Base-by-base conservation (phyloP, 495 filamentous ascomycete genomes). In the Neurospora sp. region DNA sequence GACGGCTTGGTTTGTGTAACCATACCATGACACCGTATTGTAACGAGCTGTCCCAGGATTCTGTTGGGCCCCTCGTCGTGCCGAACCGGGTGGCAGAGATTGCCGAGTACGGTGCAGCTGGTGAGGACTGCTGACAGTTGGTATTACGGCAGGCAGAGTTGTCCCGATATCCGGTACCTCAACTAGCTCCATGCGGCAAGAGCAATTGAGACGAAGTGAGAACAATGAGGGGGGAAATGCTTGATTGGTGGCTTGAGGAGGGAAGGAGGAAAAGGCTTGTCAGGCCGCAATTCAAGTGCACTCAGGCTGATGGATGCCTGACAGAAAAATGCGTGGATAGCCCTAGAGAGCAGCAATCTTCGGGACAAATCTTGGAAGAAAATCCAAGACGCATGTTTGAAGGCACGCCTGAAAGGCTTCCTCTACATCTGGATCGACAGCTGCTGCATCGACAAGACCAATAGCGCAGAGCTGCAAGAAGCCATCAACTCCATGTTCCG, bases 401-500 rank as follows among this genome's bases (percentile, higher is more conserved):
- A 31, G 20, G 73, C 77, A 3, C 1, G 27, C 2, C 27, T 31
- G 27, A 73, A 80, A 37, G 72, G 69, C 35, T 72, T 40, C 4
- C 7, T 71, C 0, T 75, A 77, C 45, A 69, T 72, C 31, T 83
- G 82, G 82, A 74, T 83, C 10, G 81, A 83, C 42, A 79, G 73
- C 1, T 78, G 76, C 68, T 79, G 76, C 42, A 79, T 79, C 44
- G 78, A 83, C 74, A 82, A 83, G 68, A 74, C 75, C 10, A 80
- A 75, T 68, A 72, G 73, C n/a, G 73, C 74, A 0, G 82, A 84
- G 22, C 70, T 82, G 0, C 65, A 68, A 10, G 78, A 81, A 65
- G 75, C 81, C 3, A 84, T 85, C 76, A 84, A 82, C 71, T 82
- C 81, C 27, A 84, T 84, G 82, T 83, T 78, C 45, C 70, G 68